Evolutionary conservation across 805 yeast species (phyloP), one percentile per base, ranked within the genome.

Genomic region (Ogataea trehalophila): DNA sequence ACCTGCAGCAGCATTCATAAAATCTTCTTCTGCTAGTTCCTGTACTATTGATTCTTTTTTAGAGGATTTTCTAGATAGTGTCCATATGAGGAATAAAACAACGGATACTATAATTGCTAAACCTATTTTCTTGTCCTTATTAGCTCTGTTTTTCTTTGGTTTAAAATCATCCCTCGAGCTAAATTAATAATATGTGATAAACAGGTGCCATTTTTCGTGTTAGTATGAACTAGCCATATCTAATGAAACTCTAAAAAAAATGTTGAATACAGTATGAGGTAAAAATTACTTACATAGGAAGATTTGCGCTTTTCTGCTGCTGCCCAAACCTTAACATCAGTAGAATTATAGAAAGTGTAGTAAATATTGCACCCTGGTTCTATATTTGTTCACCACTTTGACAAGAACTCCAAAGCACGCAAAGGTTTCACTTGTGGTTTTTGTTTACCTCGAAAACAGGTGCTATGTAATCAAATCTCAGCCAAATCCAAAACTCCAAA

Each of bases 251-350:
- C 34, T 17, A n/a, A 13, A 33, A 29, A 4, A 18, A 18, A 40
- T n/a, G n/a, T n/a, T n/a, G n/a, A n/a, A n/a, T n/a, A n/a, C n/a
- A n/a, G n/a, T n/a, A n/a, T n/a, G n/a, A 15, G 22, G 22, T 22
- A 15, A 29, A 13, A 16, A 5, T 20, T 15, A 67, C 72, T 53
- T 54, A 68, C 72, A 74, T 60, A 42, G 82, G 83, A 48, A 77
- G 70, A 50, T 74, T 81, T 33, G 72, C 58, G 62, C 71, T 74
- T 64, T 72, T 73, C 43, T 71, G 71, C 45, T 62, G 66, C 43
- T 66, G 60, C 49, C 67, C 67, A 44, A 52, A 56, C 34, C 55
- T 48, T 35, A 49, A 43, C 57, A 55, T 43, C 14, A 31, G 40
- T 35, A 18, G 39, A 26, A 9, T 26, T 26, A 9, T 9, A 26